Conservation (phyloP, 106 monocot species). For the Platanthera zijinensis region DNA sequence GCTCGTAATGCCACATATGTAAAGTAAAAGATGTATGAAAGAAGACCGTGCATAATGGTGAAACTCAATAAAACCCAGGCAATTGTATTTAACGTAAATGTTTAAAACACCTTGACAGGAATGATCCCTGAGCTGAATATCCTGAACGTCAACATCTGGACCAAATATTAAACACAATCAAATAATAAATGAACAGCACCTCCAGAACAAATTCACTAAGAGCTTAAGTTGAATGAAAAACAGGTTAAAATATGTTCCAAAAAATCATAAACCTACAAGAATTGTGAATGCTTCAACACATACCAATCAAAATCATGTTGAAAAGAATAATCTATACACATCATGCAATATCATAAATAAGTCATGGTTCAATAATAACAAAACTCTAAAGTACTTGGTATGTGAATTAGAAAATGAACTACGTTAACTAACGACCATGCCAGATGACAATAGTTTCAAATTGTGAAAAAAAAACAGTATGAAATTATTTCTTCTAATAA, state of each 20-base stretch:
- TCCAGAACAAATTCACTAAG: not conserved
- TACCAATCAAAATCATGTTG: not conserved
- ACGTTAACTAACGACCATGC: not conserved
- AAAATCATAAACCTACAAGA: not conserved
- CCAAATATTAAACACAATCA: constrained; percentile 4
- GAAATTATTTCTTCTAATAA: not conserved
- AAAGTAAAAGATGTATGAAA: not conserved
- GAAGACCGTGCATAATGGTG: not conserved
- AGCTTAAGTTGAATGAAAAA: not conserved
- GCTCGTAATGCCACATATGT: not conserved
- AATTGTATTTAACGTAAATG: not conserved
- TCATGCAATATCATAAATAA: not conserved
- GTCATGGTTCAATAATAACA: not conserved
- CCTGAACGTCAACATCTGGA: constrained; percentile 2
- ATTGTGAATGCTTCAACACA: not conserved
- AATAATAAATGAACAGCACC: not conserved
- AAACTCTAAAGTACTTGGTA: not conserved
- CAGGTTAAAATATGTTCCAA: not conserved
- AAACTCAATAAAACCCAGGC: not conserved
- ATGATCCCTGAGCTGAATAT: constrained; percentile 3
- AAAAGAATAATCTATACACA: not conserved
- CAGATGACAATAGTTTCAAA: not conserved
- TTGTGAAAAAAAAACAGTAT: not conserved
- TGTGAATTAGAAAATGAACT: not conserved
- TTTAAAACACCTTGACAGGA: constrained; percentile 2